phyloP scores from a whole-genome alignment of 2,329 filamentous ascomycete genomes.

The Aspergillus vadensis region DNA sequence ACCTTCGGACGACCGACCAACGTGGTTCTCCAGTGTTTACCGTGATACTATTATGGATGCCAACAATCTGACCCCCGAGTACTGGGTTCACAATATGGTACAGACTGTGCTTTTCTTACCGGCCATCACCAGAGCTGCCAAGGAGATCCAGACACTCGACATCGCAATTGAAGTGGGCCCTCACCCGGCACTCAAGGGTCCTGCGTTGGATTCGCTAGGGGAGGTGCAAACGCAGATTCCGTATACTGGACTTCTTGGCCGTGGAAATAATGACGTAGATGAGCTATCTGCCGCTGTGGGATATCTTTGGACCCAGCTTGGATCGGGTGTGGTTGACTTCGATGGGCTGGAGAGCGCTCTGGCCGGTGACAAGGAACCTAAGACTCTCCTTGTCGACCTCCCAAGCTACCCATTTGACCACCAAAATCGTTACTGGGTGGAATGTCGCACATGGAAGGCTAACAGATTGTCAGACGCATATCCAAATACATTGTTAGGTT shows the following conservation, averaged over 20 bases:
- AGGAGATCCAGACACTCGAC: conserved; percentile 35
- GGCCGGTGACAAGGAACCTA: background rate
- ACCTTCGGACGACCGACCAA: background rate
- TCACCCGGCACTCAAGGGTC: conserved; percentile 30
- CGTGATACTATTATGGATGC: conserved; percentile 30
- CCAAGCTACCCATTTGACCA: conserved; percentile 3
- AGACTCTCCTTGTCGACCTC: background rate
- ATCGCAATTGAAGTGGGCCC: conserved; percentile 32
- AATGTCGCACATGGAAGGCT: background rate
- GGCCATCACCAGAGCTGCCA: conserved; percentile 19
- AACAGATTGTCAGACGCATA: background rate
- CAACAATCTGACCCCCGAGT: conserved; percentile 19
- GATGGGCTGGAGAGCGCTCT: background rate
- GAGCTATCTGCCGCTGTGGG: background rate
- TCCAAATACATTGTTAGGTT: background rate
- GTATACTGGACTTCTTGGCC: background rate
- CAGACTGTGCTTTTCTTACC: conserved; percentile 39
- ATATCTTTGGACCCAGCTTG: conserved; percentile 2
- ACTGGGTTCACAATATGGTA: conserved; percentile 45
- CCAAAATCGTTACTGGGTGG: background rate
- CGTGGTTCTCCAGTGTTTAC: conserved; percentile 25
- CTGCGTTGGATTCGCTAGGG: conserved; percentile 20
- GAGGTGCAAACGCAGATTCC: conserved; percentile 13
- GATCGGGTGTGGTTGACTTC: background rate
- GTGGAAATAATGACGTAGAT: background rate